Evolutionary conservation across 2,329 filamentous ascomycete genomes (phyloP).

Genomic region (Tolypocladium amazonense): DNA sequence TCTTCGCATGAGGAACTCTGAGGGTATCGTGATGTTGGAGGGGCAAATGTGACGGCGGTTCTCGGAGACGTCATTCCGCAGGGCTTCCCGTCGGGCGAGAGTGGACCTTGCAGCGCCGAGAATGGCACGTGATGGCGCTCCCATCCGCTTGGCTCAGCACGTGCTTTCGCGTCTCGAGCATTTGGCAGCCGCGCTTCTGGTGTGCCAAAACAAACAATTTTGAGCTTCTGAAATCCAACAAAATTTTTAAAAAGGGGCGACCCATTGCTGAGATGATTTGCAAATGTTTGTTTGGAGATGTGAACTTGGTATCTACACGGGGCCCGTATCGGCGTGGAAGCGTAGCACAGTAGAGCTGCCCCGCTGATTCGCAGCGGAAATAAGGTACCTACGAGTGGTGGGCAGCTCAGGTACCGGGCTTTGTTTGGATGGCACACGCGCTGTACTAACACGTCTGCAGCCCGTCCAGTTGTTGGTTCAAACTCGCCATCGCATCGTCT

Average conservation of each 20-base stretch:
- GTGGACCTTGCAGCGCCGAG: not conserved
- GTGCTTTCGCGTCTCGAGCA: not conserved
- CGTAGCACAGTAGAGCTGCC: not conserved
- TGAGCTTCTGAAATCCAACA: not conserved
- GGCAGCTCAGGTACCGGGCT: not conserved
- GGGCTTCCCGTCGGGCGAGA: not conserved
- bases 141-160: not conserved
- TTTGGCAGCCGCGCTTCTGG: no score
- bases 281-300: not conserved
- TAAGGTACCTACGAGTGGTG: no score
- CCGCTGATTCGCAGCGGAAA: not conserved
- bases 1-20: not conserved
- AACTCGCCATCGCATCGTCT: not conserved
- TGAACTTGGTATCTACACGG: not conserved
- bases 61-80: not conserved
- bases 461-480: not conserved
- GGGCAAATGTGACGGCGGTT: not conserved
- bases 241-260: no score
- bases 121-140: not conserved
- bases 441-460: not conserved
- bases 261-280: not conserved
- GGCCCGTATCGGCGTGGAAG: not conserved
- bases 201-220: not conserved
- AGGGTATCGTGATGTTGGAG: not conserved
- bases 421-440: slow-evolving; percentile 4